Base-by-base conservation (phyloP, 2,329 filamentous ascomycete species). In the Exophiala sp. region DNA sequence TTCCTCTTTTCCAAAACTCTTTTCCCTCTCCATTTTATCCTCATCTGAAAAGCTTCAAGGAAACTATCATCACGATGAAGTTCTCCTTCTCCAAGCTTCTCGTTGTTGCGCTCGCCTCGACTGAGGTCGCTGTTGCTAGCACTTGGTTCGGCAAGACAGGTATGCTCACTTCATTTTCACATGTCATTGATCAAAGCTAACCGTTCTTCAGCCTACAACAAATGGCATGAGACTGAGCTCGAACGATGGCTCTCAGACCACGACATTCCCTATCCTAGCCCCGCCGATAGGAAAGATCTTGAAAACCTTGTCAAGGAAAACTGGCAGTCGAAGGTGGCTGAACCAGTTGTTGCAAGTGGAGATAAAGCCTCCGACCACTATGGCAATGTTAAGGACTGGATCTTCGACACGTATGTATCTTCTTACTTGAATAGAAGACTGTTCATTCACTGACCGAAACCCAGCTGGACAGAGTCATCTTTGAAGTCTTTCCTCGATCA, bases 211-310 rank as follows among this genome's bases (percentile, higher is more conserved):
- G 92, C 87, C 12, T 97, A 97, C 80, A 96, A 97, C 76, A 96
- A 94, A 72, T 99, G 94, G 94, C 92, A 97, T 66, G 87, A 97
- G 78, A 95, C 89, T 18, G 94, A 99, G 79, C 84, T 99, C 29
- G 92, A 99, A 77, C 84, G 91, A 66, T 99, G 94, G 94, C 84
- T 99, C 46, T 88, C 88, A 29, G 94, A 99, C 69, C 82, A 97
- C 75, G 84, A 91, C 70, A 80, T 99, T 54, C 90, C 92, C 8
- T 91, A 96, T 71, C 91, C 94, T n/a, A 86, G 84, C 9, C 84
- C 91, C 9, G 85, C 92, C 45, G 91, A 96, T 73, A 90, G 94
- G 67, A 95, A 94, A 74, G 90, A 96, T 63, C 85, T 99, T n/a
- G 88, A 96, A 74, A 85, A 85, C 58, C 76, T 95, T n/a, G 87